These are phyloP conservation scores for Saccharomycopsis schoenii DNA, from an alignment of 805 yeast species.

Conservation along the genomic window DNA sequence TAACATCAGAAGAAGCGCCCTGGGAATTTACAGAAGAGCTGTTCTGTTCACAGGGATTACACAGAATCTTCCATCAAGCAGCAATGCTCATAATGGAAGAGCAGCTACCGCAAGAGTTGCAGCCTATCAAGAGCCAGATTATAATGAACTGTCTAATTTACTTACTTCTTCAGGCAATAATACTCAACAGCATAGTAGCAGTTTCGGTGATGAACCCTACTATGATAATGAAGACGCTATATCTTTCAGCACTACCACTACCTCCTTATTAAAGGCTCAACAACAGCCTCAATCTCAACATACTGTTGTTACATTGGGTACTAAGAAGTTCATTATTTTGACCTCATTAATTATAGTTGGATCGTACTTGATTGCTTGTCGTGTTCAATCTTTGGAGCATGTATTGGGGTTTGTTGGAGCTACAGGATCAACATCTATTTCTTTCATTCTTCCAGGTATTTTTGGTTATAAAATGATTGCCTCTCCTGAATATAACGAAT, in stretches of 20 bases:
- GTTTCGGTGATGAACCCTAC: neutral
- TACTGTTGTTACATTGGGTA: slow-evolving; percentile 11
- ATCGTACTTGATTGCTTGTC: slow-evolving; percentile 55
- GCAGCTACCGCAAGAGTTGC: neutral
- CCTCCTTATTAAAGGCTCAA: neutral
- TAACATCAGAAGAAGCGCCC: slow-evolving; percentile 9
- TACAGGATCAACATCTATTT: slow-evolving; percentile 86
- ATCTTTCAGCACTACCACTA: neutral
- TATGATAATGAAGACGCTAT: neutral
- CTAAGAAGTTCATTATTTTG: slow-evolving; percentile 27
- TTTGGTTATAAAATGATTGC: slow-evolving; percentile 70
- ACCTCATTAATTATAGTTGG: slow-evolving; percentile 37
- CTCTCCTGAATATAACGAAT: slow-evolving; percentile 25
- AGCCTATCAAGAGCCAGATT: neutral
- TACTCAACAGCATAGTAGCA: neutral
- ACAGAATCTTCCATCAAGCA: neutral
- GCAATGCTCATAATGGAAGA: neutral
- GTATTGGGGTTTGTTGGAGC: slow-evolving; percentile 86
- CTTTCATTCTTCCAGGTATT: slow-evolving; percentile 82
- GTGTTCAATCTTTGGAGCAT: slow-evolving; percentile 64
- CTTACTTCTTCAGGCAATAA: neutral
- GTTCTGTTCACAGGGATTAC: neutral
- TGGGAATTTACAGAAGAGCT: slow-evolving; percentile 12
- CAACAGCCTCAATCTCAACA: neutral
- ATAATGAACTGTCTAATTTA: neutral